Percentiles rank a stretch among this genome's conserved stretches.
Conservation (phyloP, 163 green algal genomes). For the Coccomyxa subellipsoidea region DNA sequence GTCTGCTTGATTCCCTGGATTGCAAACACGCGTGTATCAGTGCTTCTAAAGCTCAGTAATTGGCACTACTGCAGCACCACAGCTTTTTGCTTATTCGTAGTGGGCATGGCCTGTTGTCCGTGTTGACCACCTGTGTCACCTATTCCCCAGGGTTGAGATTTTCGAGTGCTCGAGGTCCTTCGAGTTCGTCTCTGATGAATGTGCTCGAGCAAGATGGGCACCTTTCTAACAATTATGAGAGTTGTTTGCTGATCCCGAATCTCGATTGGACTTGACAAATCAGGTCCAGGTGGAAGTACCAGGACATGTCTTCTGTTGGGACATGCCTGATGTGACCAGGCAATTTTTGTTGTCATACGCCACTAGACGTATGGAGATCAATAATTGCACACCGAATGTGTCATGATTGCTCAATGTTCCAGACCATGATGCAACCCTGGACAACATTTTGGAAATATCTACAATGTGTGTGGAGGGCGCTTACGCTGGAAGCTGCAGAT, state of each 20-base stretch:
- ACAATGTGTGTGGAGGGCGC: neutral
- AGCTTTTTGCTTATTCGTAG: neutral
- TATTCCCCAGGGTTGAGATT: neutral
- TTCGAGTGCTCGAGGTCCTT: neutral
- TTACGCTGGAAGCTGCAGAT: neutral
- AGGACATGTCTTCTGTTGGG: neutral
- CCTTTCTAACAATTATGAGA: too few relatives aligned
- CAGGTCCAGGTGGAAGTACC: neutral
- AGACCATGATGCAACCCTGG: too few relatives aligned
- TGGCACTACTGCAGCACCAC: neutral
- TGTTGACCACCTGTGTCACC: neutral
- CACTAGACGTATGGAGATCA: too few relatives aligned
- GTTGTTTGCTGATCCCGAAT: too few relatives aligned
- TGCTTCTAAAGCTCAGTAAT: neutral
- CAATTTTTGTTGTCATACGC: neutral
- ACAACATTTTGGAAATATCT: neutral
- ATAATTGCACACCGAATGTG: too few relatives aligned
- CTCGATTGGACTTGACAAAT: too few relatives aligned
- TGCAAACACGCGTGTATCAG: neutral
- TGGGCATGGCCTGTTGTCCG: neutral
- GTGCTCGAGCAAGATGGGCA: neutral
- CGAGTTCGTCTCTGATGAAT: neutral
- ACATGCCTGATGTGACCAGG: neutral
- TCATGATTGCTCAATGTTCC: too few relatives aligned
- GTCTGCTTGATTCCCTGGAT: neutral